A percentile compares a stretch with the other conserved stretches of the same genome.
Evolutionary conservation across 768 basidiomycete genomes (phyloP).

Genomic region (Grammothele lineata): DNA sequence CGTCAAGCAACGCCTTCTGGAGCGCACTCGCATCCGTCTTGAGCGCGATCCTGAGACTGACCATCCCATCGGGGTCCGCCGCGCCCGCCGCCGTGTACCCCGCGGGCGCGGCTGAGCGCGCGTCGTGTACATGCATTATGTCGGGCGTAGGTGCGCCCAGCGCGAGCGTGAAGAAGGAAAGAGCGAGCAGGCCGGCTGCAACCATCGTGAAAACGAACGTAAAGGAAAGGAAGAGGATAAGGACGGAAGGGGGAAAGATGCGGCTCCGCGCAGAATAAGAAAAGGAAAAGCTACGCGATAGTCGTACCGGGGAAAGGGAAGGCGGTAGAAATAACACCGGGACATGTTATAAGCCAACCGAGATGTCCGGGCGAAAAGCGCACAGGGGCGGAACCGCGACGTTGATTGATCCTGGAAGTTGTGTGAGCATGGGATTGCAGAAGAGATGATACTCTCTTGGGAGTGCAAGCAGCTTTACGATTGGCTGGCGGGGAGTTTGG

Average conservation of each 20-base stretch:
- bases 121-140: constrained; percentile 26
- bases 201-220: constrained; percentile 15
- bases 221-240: not conserved
- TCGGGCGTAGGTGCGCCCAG: constrained; percentile 17
- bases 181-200: constrained; percentile 18
- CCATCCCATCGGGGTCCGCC: constrained; percentile 22
- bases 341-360: too few relatives aligned
- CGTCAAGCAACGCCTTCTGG: constrained; percentile 29
- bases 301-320: too few relatives aligned
- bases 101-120: constrained; percentile 22
- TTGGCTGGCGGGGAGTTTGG: too few relatives aligned
- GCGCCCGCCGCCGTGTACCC: constrained; percentile 26
- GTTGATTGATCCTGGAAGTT: too few relatives aligned
- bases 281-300: too few relatives aligned
- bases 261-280: too few relatives aligned
- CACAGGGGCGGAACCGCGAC: too few relatives aligned
- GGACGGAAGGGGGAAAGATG: not conserved
- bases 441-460: too few relatives aligned
- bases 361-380: too few relatives aligned
- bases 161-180: constrained; percentile 18
- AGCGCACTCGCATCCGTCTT: constrained; percentile 30
- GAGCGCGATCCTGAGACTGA: constrained; percentile 35
- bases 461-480: too few relatives aligned
- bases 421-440: too few relatives aligned
- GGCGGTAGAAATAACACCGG: too few relatives aligned